These are phyloP conservation scores for Fusarium marasasianum DNA, from an alignment of 2,329 filamentous ascomycete species.

Conservation along the genomic window DNA sequence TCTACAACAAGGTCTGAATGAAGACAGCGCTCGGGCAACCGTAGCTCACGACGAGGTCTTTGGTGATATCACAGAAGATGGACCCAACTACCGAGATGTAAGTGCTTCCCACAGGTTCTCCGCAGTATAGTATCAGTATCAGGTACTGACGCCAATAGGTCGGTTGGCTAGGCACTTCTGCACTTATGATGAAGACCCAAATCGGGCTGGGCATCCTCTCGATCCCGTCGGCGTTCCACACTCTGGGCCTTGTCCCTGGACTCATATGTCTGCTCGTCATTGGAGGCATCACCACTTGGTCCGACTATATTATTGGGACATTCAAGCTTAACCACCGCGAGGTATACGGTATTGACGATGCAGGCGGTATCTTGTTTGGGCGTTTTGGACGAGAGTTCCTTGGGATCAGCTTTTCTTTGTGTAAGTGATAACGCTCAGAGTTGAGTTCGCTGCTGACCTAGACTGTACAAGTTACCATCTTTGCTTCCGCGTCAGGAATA, in stretches of 20 bases:
- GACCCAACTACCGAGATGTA: slow-evolving; percentile 46
- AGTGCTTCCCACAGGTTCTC: not conserved
- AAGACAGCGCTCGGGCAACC: not conserved
- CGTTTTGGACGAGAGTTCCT: slow-evolving; percentile 55
- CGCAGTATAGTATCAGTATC: not conserved
- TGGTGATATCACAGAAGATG: slow-evolving; percentile 43
- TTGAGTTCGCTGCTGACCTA: not conserved
- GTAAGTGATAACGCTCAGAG: not conserved
- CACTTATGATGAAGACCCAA: slow-evolving; percentile 59
- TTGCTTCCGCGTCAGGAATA: slow-evolving; percentile 32
- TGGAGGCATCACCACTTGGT: slow-evolving; percentile 58
- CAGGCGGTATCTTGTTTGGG: slow-evolving; percentile 60
- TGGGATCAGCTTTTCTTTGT: slow-evolving; percentile 50
- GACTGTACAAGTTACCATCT: slow-evolving; percentile 26
- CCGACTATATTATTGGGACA: slow-evolving; percentile 57
- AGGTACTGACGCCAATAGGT: slow-evolving; percentile 41
- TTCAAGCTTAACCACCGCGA: slow-evolving; percentile 62
- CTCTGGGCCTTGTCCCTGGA: slow-evolving; percentile 58
- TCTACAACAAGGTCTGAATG: not conserved
- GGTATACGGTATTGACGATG: slow-evolving; percentile 65
- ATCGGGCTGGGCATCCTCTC: slow-evolving; percentile 58
- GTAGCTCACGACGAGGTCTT: slow-evolving; percentile 44
- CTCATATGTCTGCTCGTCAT: slow-evolving; percentile 54
- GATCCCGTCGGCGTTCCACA: slow-evolving; percentile 57
- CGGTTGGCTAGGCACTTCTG: slow-evolving; percentile 55